Evolutionary conservation across 169 alveolate genomes (phyloP), one percentile per base, ranked within the genome.

Genomic region (Amoebophrya sp.): DNA sequence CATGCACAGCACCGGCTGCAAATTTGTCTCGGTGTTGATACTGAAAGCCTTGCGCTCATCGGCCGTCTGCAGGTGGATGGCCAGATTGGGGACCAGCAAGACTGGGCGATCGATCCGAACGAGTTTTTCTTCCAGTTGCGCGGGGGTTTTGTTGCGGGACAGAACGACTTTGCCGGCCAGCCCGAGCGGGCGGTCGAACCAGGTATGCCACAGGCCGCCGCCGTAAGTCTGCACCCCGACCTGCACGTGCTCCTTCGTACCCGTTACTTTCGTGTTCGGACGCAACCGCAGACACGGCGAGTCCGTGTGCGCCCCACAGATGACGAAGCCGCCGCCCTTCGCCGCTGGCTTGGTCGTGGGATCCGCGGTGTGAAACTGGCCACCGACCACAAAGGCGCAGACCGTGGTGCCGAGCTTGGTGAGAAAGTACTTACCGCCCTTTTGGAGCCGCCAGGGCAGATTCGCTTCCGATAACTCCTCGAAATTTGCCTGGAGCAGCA

Each of bases 151-250:
- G 66, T 12, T 47, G 66, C 29, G 18, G 66, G 66, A n/a, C n/a
- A n/a, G n/a, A n/a, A 97, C 95, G 47, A 97, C 97, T 94, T 97
- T 96, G 35, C 99, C 99, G 23, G 98, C 99, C 32, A 97, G 88
- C 40, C 99, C 98, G 35, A 98, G 95, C 77, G 98, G 99, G 94
- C 99, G 95, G 89, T 98, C 99, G 93, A 97, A 95, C 99, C 99
- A 98, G 23, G 99, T 97, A 94, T 97, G 98, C 99, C 99, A 98
- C 33, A 98, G 96, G 77, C 99, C 99, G 47, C 99, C 99, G 18
- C 99, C 99, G 95, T 98, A 98, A 38, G 96, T 94, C 90, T 96
- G 96, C 23, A 98, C 97, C 91, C 97, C 96, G 39, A 97, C 94
- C 95, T 98, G 96, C 90, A 95, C 93, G 89, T 66, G 35, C 32